Percentiles rank a stretch among this genome's conserved stretches.
phyloP scores from a whole-genome alignment of 2,329 filamentous ascomycete genomes.

The Sarocladium kiliense region DNA sequence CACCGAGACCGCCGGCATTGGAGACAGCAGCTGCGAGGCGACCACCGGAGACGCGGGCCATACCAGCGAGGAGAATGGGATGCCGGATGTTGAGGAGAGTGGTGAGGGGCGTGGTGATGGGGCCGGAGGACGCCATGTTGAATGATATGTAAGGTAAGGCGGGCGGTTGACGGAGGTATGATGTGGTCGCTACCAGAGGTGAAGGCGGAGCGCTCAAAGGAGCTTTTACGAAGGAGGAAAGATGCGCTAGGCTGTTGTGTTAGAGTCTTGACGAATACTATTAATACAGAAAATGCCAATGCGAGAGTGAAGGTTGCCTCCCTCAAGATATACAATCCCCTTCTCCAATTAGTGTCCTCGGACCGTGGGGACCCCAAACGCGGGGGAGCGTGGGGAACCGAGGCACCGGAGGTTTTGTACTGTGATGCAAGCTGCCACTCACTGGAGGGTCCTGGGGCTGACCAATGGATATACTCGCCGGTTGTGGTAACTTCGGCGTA shows the following conservation, averaged over 20 bases:
- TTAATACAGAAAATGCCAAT: neutral
- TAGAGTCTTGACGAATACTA: too few relatives aligned
- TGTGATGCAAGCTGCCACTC: too few relatives aligned
- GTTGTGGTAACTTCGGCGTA: too few relatives aligned
- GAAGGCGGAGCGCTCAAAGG: neutral
- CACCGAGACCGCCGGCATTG: conserved; percentile 80
- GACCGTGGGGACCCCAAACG: neutral
- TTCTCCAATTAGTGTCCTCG: too few relatives aligned
- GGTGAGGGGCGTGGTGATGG: conserved; percentile 73
- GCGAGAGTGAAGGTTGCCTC: too few relatives aligned
- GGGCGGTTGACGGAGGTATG: neutral
- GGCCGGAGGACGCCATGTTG: conserved; percentile 37
- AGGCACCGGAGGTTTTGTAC: conserved; percentile 4
- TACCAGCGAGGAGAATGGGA: conserved; percentile 87
- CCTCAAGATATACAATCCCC: neutral
- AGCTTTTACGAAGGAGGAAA: too few relatives aligned
- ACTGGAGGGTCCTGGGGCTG: too few relatives aligned
- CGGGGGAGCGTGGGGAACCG: conserved; percentile 1
- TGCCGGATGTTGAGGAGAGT: conserved; percentile 77
- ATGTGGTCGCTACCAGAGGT: neutral
- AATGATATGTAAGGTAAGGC: neutral
- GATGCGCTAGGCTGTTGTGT: too few relatives aligned
- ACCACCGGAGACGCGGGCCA: conserved; percentile 80
- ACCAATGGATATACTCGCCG: neutral
- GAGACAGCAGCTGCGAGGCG: conserved; percentile 79